phyloP scores from a whole-genome alignment of 345 rosid genomes.

The Iberis pinnata region DNA sequence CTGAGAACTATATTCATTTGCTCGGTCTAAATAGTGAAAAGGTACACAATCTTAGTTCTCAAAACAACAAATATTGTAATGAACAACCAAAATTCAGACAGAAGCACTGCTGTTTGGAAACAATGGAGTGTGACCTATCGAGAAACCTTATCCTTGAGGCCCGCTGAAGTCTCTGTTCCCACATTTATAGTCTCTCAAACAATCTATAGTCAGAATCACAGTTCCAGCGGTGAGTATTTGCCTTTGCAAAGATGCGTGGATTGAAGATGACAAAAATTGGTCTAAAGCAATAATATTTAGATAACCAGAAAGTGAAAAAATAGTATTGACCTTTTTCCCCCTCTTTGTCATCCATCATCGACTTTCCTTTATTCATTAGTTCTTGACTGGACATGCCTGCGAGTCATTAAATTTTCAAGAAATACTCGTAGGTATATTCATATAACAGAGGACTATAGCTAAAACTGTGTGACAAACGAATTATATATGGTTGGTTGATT shows the following conservation, averaged over 20 bases:
- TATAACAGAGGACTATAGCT: neutral
- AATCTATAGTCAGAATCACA: conserved; percentile 39
- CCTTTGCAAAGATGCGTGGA: neutral
- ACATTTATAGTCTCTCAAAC: conserved; percentile 81
- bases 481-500: conserved; percentile 1
- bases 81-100: conserved; percentile 7
- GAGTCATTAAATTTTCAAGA: conserved; percentile 9
- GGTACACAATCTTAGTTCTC: conserved; percentile 19
- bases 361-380: conserved; percentile 60
- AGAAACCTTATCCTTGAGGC: conserved; percentile 85
- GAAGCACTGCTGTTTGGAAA: conserved; percentile 10
- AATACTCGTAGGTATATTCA: conserved; percentile 1
- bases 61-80: neutral
- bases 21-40: conserved; percentile 57
- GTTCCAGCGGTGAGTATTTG: conserved; percentile 3
- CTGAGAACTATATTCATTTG: conserved; percentile 97
- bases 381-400: conserved; percentile 87
- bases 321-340: conserved; percentile 50
- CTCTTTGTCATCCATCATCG: conserved; percentile 92
- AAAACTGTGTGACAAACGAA: neutral
- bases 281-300: neutral
- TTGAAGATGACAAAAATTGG: neutral
- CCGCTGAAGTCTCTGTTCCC: conserved; percentile 84
- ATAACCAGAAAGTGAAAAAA: neutral
- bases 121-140: conserved; percentile 1